phyloP scores from a whole-genome alignment of 352 stramenopile species.

The Phytophthora pisi region DNA sequence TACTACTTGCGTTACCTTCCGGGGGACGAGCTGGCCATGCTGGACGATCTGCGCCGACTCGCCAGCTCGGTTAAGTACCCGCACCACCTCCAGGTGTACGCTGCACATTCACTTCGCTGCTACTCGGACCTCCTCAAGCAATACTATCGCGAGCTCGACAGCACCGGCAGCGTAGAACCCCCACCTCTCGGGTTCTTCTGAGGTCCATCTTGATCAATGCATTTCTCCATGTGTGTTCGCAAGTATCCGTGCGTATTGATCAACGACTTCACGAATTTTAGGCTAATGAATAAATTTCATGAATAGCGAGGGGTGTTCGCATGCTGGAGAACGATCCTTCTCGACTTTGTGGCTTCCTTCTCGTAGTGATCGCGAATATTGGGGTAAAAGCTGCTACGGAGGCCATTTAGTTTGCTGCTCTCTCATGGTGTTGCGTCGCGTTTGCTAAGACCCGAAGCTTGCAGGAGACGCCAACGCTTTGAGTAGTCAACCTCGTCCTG shows the following conservation, averaged over 20 bases:
- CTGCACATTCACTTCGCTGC: conserved; percentile 53
- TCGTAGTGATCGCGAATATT: not conserved
- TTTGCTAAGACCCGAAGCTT: conserved; percentile 14
- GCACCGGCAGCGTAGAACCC: conserved; percentile 47
- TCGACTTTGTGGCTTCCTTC: not conserved
- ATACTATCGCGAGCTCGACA: conserved; percentile 66
- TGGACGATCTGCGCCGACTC: conserved; percentile 66
- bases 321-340: not conserved
- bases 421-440: conserved; percentile 5
- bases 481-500: conserved; percentile 50
- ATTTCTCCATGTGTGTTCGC: not conserved
- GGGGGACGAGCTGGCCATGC: conserved; percentile 58
- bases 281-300: not conserved
- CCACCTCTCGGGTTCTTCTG: conserved; percentile 61
- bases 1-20: conserved; percentile 80
- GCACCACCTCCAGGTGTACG: conserved; percentile 61
- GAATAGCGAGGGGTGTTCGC: not conserved
- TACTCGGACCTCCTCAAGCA: conserved; percentile 73
- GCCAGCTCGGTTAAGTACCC: conserved; percentile 66
- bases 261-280: not conserved
- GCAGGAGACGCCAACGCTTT: conserved; percentile 38
- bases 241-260: not conserved
- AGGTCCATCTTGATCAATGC: conserved; percentile 18
- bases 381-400: not conserved
- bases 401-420: conserved; percentile 1